Evolutionary conservation across 140 eudicot genomes (phyloP).

Genomic region (Oenanthe javanica): DNA sequence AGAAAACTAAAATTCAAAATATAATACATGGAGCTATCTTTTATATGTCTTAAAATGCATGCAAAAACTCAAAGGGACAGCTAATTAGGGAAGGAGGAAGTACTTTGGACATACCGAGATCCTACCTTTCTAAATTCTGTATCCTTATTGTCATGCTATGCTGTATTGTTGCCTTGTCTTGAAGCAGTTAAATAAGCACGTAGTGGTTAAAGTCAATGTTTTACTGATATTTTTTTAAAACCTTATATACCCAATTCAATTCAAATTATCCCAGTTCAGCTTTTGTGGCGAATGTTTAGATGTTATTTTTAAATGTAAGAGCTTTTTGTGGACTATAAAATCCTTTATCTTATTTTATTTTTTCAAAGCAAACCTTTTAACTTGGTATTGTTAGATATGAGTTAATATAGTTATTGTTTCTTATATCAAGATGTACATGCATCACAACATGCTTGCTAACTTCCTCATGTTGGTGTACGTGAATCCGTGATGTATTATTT

Average conservation of each 20-base stretch:
- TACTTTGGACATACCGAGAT: background rate
- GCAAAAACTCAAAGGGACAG: no score
- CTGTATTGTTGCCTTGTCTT: background rate
- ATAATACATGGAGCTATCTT: no score
- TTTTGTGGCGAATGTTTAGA: background rate
- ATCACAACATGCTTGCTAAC: background rate
- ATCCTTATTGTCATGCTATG: background rate
- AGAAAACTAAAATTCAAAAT: no score
- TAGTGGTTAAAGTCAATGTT: background rate
- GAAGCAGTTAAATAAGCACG: background rate
- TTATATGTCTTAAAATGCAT: no score
- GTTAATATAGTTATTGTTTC: background rate
- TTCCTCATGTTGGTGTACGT: background rate
- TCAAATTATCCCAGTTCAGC: background rate
- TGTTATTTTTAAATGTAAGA: no score
- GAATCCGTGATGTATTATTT: background rate
- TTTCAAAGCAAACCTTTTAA: background rate
- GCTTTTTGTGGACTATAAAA: background rate
- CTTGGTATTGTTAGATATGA: background rate
- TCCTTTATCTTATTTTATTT: background rate
- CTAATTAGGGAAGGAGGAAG: no score
- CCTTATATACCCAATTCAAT: no score
- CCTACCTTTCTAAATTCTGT: background rate
- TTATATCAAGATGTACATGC: background rate
- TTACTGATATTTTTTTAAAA: background rate